A percentile compares a stretch with the other conserved stretches of the same genome.
These are phyloP conservation scores for Trichoderma sp. DNA, from an alignment of 2,329 filamentous ascomycete species.

Conservation along the genomic window DNA sequence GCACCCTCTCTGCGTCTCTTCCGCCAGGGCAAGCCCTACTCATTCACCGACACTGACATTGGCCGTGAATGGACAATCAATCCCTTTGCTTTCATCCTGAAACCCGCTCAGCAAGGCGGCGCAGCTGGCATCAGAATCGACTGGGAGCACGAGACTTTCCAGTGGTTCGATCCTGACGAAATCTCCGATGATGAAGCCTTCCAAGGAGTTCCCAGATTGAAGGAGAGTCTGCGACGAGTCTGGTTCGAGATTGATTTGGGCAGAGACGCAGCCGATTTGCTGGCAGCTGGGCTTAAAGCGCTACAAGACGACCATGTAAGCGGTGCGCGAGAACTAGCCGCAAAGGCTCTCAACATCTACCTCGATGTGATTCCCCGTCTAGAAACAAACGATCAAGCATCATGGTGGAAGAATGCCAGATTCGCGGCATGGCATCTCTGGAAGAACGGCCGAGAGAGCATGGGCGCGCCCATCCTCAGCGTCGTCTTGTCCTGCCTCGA, in stretches of 20 bases:
- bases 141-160: constrained; percentile 64
- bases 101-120: constrained; percentile 30
- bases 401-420: constrained; percentile 61
- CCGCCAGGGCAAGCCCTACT: constrained; percentile 61
- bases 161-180: constrained; percentile 59
- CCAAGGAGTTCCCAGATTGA: constrained; percentile 60
- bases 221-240: constrained; percentile 61
- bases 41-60: constrained; percentile 57
- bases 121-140: constrained; percentile 57
- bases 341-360: constrained; percentile 55
- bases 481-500: constrained; percentile 53
- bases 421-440: constrained; percentile 66
- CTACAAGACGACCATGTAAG: constrained; percentile 62
- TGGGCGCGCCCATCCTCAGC: constrained; percentile 63
- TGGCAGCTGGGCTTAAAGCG: constrained; percentile 51
- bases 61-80: constrained; percentile 65
- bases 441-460: constrained; percentile 68
- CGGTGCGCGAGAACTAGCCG: constrained; percentile 62
- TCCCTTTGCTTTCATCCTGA: constrained; percentile 63
- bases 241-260: constrained; percentile 61
- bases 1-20: constrained; percentile 52
- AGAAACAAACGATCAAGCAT: constrained; percentile 36
- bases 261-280: constrained; percentile 47
- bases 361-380: constrained; percentile 49
- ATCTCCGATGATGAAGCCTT: constrained; percentile 52